Evolutionary conservation across 345 rosid genomes (phyloP), one percentile per base, ranked within the genome.

Genomic region (Arabis hirsuta): DNA sequence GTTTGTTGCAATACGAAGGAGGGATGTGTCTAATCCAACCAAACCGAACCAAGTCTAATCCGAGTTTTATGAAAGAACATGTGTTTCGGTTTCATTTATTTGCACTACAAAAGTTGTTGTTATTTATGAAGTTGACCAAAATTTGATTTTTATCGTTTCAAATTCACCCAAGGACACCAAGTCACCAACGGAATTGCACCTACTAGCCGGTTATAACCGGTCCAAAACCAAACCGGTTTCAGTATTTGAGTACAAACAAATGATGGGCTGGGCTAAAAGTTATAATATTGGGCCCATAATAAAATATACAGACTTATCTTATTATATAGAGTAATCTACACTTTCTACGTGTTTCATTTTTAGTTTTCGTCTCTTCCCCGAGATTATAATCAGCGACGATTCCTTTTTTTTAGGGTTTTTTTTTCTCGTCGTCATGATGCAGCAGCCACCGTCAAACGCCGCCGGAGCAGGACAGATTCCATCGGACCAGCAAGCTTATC

Each of bases 401-500:
- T 47, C 55, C 20, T 31, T 71, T 70, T 22, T 64, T 56, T 41
- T 65, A 71, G 76, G 77, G 13, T 39, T 73, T 60, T 54, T 10
- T 46, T 27, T 19, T 2, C 6, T 1, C 67, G 51, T 13, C 69
- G 56, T 46, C 65, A 83, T 81, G 87, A 95, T 90, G 93, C 97
- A 84, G 41, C 99, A 90, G 61, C 88, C 91, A 20, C 82, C 79
- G 54, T 70, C 83, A 62, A 90, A 82, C 58, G 82, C 73, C 39
- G 67, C 78, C 66, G 81, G 76, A 65, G 79, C 76, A 39, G 83
- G 79, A 9, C 77, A 65, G 54, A 52, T 77, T 2, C 73, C 73
- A 4, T 73, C 78, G 0, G 86, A 80, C 54, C 89, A 69, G 71
- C 80, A 69, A 52, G 77, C 74, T 43, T 27, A 63, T n/a, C 68